Evolutionary conservation across 306 rosid species (phyloP).

Genomic region (Mimosa bimucronata): DNA sequence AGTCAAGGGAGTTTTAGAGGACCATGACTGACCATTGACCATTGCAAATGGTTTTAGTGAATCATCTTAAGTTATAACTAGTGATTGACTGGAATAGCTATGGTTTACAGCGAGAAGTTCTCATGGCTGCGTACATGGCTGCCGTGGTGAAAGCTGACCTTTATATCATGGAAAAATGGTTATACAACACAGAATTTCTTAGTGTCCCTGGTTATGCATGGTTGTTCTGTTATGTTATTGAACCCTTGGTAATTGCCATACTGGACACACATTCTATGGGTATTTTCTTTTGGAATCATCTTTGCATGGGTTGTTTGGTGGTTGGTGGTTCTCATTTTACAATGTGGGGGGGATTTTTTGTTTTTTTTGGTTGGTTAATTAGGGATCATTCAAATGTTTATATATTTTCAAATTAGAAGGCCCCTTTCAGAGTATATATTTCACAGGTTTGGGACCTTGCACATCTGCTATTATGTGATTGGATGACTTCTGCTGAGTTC

Average conservation of each 20-base stretch:
- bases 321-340: slow-evolving; percentile 41
- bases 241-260: slow-evolving; percentile 38
- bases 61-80: slow-evolving; percentile 35
- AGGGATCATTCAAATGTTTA: slow-evolving; percentile 33
- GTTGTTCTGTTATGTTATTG: slow-evolving; percentile 35
- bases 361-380: slow-evolving; percentile 33
- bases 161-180: slow-evolving; percentile 38
- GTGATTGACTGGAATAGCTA: slow-evolving; percentile 40
- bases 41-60: slow-evolving; percentile 28
- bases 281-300: slow-evolving; percentile 34
- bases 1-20: slow-evolving; percentile 38
- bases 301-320: slow-evolving; percentile 34
- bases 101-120: slow-evolving; percentile 37
- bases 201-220: slow-evolving; percentile 31
- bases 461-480: slow-evolving; percentile 11
- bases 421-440: slow-evolving; percentile 33
- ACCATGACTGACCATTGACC: slow-evolving; percentile 23
- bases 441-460: slow-evolving; percentile 31
- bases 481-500: slow-evolving; percentile 40
- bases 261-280: slow-evolving; percentile 25
- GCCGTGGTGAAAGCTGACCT: slow-evolving; percentile 35
- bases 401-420: slow-evolving; percentile 33
- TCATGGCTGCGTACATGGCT: slow-evolving; percentile 39
- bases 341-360: slow-evolving; percentile 25
- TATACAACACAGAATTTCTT: slow-evolving; percentile 36